Base-by-base conservation (phyloP, 495 filamentous ascomycete species). In the Monascus purpureus region DNA sequence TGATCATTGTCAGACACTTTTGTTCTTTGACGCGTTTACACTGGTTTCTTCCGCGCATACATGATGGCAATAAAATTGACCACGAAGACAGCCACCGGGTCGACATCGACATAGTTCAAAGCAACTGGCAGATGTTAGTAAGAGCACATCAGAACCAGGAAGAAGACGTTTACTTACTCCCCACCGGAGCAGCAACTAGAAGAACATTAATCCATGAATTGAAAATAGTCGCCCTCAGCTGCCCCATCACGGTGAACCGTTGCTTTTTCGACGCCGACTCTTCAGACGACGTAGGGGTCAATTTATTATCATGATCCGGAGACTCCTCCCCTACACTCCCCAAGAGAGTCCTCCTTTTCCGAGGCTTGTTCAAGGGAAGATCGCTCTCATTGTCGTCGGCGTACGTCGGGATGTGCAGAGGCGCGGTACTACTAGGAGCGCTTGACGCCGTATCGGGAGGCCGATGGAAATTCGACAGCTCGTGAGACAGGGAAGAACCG, bases 11-110 rank as follows among this genome's bases (percentile, higher is more conserved):
- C 9, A 37, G 22, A 15, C 2, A 12, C 6, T 19, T 4, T 15
- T n/a, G 40, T 35, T 26, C 27, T n/a, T n/a, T n/a, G n/a, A n/a
- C n/a, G n/a, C n/a, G n/a, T n/a, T n/a, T n/a, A n/a, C n/a, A n/a
- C n/a, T n/a, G n/a, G n/a, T n/a, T n/a, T n/a, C n/a, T n/a, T n/a
- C n/a, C n/a, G n/a, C n/a, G 5, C 55, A 27, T 48, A 59, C 55
- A 93, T 68, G 38, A 93, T 93, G 23, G 84, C 84, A 38, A 90
- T 70, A 47, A 93, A 93, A 56, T 93, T 93, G 43, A 90, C 67
- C 16, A 80, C 70, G 45, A 93, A 93, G n/a, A 86, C 67, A 9
- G 57, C 66, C 17, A 79, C 55, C 1, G 61, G 59, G 36, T 66
- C 60, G 16, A 72, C 57, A 13, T 64, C 32, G 17, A 73, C 61